Evolutionary conservation across 768 basidiomycete genomes (phyloP), one percentile per base, ranked within the genome.

Genomic region (Phylloporus rhodoxanthus): DNA sequence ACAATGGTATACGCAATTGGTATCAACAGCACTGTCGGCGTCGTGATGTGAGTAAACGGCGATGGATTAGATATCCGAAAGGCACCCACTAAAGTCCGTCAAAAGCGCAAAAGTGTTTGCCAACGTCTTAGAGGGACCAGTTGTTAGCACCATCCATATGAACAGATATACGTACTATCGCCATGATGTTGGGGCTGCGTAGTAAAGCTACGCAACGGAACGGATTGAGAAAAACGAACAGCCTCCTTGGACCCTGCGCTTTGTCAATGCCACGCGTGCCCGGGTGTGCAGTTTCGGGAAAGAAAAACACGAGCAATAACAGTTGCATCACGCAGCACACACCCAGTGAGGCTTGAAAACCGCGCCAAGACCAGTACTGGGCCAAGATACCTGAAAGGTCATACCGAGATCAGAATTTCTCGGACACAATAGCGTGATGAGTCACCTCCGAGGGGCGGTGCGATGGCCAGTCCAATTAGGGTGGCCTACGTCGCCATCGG

Each of bases 271-370:
- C 78, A 33, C 75, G 69, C 1, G 74, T 59, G 7, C 79, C 75
- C 1, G 85, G 84, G 56, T 83, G 80, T 43, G 75, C 78, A 2
- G 85, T 87, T 57, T 87, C 85, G 0, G 84, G 85, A n/a, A 85
- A 73, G 45, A 72, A 73, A 3, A 75, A 36, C 1, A 60, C 43
- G 28, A 85, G 69, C 5, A 68, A 52, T 6, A 74, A 7, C 30
- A 78, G 69, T 2, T 70, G 67, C 1, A 73, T 13, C 0, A 76
- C 32, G 2, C 75, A 76, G 33, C 68, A 61, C 0, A 70, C 32
- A 3, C 74, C 76, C 1, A 87, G 50, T 0, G 58, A 56, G 8
- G 65, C 58, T 58, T 87, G 84, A 63, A 84, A 76, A 4, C 72
- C 53, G 0, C 85, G 75, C 85, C 86, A 88, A 0, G 85, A 85